Conservation (phyloP, 345 rosid genomes). For the Eucalyptus regnans region DNA sequence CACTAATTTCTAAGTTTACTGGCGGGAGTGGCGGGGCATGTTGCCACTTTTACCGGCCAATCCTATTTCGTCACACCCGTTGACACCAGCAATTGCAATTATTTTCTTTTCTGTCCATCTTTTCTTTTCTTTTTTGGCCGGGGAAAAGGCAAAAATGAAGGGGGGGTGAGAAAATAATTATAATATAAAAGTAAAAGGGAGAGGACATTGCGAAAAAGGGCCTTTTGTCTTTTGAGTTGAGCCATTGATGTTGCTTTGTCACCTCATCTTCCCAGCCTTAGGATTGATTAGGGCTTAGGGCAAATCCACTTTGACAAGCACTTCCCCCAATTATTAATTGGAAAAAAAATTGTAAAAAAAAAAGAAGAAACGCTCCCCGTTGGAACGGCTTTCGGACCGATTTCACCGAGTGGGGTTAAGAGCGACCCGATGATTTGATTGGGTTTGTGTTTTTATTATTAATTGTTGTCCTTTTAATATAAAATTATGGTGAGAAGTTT, state of each 20-base stretch:
- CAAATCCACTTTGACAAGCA: background rate
- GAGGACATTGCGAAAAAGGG: background rate
- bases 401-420: background rate
- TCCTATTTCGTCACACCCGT: conserved; percentile 9
- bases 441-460: background rate
- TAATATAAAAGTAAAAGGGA: background rate
- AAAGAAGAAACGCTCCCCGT: background rate
- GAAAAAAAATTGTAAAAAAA: background rate
- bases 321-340: background rate
- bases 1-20: conserved; percentile 5
- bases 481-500: background rate
- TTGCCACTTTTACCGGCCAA: conserved; percentile 12
- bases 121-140: background rate
- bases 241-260: conserved; percentile 1
- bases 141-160: background rate
- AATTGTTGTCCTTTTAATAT: background rate
- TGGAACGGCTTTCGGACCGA: background rate
- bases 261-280: background rate
- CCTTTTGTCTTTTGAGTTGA: conserved; percentile 6
- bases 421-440: background rate
- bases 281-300: background rate
- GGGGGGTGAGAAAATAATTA: background rate
- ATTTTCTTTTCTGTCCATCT: background rate
- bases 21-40: conserved; percentile 44
- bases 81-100: conserved; percentile 5